A percentile compares a stretch with the other conserved stretches of the same genome.
Conservation (phyloP, 768 basidiomycete species). For the Saitozyma sp. region DNA sequence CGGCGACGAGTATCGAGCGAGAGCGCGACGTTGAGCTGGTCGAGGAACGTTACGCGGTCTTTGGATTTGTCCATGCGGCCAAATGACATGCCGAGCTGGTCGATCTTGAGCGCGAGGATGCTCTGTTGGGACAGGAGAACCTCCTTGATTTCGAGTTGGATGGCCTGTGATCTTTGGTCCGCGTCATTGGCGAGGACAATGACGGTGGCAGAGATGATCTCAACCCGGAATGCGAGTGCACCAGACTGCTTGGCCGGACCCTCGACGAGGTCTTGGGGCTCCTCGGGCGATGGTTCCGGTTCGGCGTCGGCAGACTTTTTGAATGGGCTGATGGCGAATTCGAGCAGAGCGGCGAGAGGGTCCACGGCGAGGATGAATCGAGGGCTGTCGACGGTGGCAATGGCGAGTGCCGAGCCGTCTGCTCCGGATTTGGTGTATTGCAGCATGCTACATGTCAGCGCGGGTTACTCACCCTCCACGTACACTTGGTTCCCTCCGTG, state of each 20-base stretch:
- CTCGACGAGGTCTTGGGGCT: slow-evolving; percentile 19
- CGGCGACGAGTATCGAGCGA: slow-evolving; percentile 74
- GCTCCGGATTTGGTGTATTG: slow-evolving; percentile 74
- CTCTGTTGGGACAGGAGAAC: slow-evolving; percentile 86
- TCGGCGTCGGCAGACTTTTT: slow-evolving; percentile 18
- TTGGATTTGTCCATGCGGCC: slow-evolving; percentile 77
- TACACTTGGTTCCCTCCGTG: slow-evolving; percentile 80
- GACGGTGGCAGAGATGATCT: slow-evolving; percentile 85
- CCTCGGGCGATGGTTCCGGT: not conserved
- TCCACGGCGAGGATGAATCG: slow-evolving; percentile 88
- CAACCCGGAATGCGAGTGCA: slow-evolving; percentile 67
- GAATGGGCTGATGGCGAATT: slow-evolving; percentile 73
- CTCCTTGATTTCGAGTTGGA: slow-evolving; percentile 78
- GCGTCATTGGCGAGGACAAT: slow-evolving; percentile 82
- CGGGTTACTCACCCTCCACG: slow-evolving; percentile 9
- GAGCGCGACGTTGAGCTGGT: slow-evolving; percentile 84
- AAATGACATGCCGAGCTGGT: slow-evolving; percentile 87
- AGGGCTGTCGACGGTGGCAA: slow-evolving; percentile 89
- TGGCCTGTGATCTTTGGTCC: slow-evolving; percentile 76
- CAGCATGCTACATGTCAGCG: slow-evolving; percentile 61
- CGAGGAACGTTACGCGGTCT: slow-evolving; percentile 87
- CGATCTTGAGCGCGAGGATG: slow-evolving; percentile 75
- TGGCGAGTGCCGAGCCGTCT: slow-evolving; percentile 64
- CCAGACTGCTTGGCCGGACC: slow-evolving; percentile 16
- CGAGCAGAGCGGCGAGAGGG: slow-evolving; percentile 81